Evolutionary conservation across 2,329 filamentous ascomycete species (phyloP).

Genomic region (Parastagonospora nodorum): DNA sequence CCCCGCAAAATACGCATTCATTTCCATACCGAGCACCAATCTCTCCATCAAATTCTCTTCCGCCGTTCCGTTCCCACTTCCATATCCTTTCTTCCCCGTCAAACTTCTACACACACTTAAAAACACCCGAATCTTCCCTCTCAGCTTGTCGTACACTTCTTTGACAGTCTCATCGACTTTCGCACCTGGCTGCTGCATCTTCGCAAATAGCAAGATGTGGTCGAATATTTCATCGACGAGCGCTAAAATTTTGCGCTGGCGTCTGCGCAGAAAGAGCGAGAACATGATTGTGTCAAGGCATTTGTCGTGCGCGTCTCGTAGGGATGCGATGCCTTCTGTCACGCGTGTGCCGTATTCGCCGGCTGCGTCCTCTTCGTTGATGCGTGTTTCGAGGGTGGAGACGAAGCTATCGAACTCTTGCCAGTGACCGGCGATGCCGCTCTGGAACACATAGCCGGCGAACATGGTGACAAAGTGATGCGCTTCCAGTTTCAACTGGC

Average conservation of each 20-base stretch:
- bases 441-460: constrained; percentile 78
- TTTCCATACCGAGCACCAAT: constrained; percentile 71
- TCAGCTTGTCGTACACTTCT: constrained; percentile 68
- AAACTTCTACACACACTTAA: constrained; percentile 72
- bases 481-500: constrained; percentile 71
- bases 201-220: constrained; percentile 69
- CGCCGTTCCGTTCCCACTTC: constrained; percentile 41
- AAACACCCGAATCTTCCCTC: constrained; percentile 75
- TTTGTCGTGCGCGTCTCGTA: constrained; percentile 73
- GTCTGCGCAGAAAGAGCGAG: constrained; percentile 72
- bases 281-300: constrained; percentile 77
- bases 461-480: constrained; percentile 78
- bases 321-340: constrained; percentile 66
- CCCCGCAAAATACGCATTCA: constrained; percentile 66
- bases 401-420: constrained; percentile 69
- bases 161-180: constrained; percentile 37
- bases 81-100: constrained; percentile 63
- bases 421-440: constrained; percentile 77
- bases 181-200: constrained; percentile 27
- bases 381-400: constrained; percentile 62
- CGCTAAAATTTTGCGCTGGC: constrained; percentile 73
- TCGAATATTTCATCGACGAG: constrained; percentile 79
- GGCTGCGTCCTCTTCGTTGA: constrained; percentile 53
- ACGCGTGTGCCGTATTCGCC: constrained; percentile 54
- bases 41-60: constrained; percentile 68